These are phyloP conservation scores for Diaporthe australafricana DNA, from an alignment of 2,329 filamentous ascomycete genomes.

Conservation along the genomic window DNA sequence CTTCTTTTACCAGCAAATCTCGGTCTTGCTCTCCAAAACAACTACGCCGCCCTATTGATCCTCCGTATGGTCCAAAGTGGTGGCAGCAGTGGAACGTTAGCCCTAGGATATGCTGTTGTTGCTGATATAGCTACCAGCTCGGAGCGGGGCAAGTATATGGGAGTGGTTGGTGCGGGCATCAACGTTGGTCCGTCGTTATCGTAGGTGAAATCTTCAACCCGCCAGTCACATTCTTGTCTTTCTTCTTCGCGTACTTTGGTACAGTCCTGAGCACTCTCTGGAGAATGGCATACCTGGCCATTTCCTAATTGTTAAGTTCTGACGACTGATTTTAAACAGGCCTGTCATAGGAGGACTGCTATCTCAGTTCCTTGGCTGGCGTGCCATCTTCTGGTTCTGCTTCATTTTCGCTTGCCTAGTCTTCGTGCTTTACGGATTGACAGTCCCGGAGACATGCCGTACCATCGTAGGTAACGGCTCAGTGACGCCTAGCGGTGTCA, in stretches of 20 bases:
- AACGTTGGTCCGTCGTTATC: constrained; percentile 67
- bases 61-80: constrained; percentile 72
- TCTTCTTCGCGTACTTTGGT: neutral
- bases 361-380: constrained; percentile 73
- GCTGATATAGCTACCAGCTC: constrained; percentile 77
- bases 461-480: constrained; percentile 74
- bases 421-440: constrained; percentile 64
- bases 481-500: constrained; percentile 67
- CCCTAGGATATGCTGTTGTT: constrained; percentile 77
- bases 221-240: neutral
- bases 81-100: constrained; percentile 77
- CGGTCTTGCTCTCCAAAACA: constrained; percentile 67
- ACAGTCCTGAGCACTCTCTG: neutral
- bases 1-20: constrained; percentile 59
- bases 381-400: constrained; percentile 78
- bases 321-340: neutral
- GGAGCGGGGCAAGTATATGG: constrained; percentile 81
- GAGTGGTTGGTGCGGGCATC: constrained; percentile 69
- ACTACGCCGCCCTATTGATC: constrained; percentile 68
- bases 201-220: neutral
- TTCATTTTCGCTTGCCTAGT: constrained; percentile 64
- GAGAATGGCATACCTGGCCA: too few relatives aligned
- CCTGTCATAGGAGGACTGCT: constrained; percentile 75
- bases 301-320: neutral
- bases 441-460: constrained; percentile 70